These are phyloP conservation scores for Clarireedia homoeocarpa DNA, from an alignment of 2,329 filamentous ascomycete genomes.

Conservation along the genomic window DNA sequence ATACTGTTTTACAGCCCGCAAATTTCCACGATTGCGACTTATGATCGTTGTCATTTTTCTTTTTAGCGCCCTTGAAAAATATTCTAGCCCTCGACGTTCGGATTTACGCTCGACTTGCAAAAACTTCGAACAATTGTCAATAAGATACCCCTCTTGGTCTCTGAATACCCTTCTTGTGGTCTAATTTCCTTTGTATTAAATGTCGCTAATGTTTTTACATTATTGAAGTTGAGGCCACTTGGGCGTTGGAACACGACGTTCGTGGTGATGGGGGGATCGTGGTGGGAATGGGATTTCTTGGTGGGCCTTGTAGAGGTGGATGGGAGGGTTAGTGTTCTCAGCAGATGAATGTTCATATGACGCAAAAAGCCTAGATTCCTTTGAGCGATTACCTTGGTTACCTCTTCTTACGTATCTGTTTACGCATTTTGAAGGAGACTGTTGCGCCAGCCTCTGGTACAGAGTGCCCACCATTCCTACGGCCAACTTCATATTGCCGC, in stretches of 20 bases:
- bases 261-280: constrained; percentile 4
- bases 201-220: constrained; percentile 29
- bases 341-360: constrained; percentile 23
- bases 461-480: constrained; percentile 21
- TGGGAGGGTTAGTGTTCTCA: constrained; percentile 21
- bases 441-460: constrained; percentile 15
- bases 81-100: constrained; percentile 14
- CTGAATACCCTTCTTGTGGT: constrained; percentile 5
- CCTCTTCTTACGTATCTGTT: constrained; percentile 14
- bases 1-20: constrained; percentile 15
- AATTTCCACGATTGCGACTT: constrained; percentile 16
- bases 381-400: constrained; percentile 25
- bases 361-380: constrained; percentile 24
- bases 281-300: constrained; percentile 12
- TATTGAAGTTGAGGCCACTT: constrained; percentile 19
- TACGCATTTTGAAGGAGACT: constrained; percentile 19
- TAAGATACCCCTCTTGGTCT: constrained; percentile 11
- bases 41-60: constrained; percentile 19
- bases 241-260: constrained; percentile 14
- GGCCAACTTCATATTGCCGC: constrained; percentile 19
- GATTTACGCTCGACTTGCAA: constrained; percentile 16
- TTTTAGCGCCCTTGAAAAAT: not conserved
- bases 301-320: constrained; percentile 11
- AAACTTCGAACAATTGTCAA: constrained; percentile 18
- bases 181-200: constrained; percentile 27